Base-by-base conservation (phyloP, 441 rosid species). In the Adansonia grandidieri region DNA sequence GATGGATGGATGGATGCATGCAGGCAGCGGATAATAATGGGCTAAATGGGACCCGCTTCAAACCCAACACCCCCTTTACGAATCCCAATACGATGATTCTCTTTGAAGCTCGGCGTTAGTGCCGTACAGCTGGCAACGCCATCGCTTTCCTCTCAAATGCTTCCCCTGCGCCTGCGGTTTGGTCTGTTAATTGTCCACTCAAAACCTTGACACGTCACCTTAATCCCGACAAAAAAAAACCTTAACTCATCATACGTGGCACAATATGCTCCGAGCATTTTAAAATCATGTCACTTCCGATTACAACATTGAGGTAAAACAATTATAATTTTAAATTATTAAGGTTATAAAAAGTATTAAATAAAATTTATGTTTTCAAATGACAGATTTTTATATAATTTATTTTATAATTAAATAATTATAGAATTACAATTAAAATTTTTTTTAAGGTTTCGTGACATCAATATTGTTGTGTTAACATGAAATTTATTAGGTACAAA, bases 81-180 rank as follows among this genome's bases (percentile, higher is more conserved):
- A 81, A 88, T 88, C 84, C 84, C 84, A 0, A 81, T 17, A 65
- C 37, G 8, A 53, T 82, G 81, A 84, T 86, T 84, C 84, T 62
- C 81, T 80, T 83, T 65, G 81, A 86, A 73, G 82, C 86, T 86
- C 83, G 82, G 45, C 69, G 14, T 37, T 5, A 79, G 87, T 88
- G 89, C 80, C 74, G 72, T 80, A 19, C 82, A 85, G 91, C 89
- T 88, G 91, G 88, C 88, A 48, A 48, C 9, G 51, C 13, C 51
- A 48, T 56, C 4, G 44, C 32, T 2, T 22, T 2, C 62, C 9
- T 19, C 20, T 2, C 24, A 19, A 19, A 19, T 19, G 28, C 69
- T 42, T 67, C 11, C 42, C 76, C 81, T 19, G 2, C n/a, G 51
- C 48, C 68, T 14, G 68, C 37, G 37, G 64, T 60, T 3, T n/a